A percentile compares a stretch with the other conserved stretches of the same genome.
Conservation (phyloP, 2,329 filamentous ascomycete species). For the Alternaria brassicicola region DNA sequence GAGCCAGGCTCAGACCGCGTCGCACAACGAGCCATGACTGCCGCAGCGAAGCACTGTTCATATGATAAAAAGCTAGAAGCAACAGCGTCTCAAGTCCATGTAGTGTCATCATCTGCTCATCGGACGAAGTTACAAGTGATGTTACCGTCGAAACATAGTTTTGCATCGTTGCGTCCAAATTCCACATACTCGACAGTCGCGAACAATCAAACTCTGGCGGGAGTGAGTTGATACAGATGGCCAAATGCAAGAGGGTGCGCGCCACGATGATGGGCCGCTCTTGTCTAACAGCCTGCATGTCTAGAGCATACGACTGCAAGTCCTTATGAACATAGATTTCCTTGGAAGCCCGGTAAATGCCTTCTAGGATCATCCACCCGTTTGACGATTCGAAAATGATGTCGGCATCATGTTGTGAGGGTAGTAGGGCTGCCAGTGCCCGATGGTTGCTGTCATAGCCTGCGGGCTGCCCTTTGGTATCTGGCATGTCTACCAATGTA, state of each 20-base stretch:
- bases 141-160: conserved; percentile 43
- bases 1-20: conserved; percentile 43
- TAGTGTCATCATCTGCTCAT: conserved; percentile 44
- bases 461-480: conserved; percentile 8
- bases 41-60: conserved; percentile 40
- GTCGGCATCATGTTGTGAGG: conserved; percentile 45
- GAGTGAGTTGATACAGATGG: conserved; percentile 42
- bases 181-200: conserved; percentile 39
- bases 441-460: conserved; percentile 28
- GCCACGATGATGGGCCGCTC: conserved; percentile 41
- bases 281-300: conserved; percentile 38
- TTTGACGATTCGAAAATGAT: conserved; percentile 47
- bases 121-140: conserved; percentile 38
- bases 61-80: conserved; percentile 39
- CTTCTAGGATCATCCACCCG: conserved; percentile 43
- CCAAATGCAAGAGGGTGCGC: conserved; percentile 44
- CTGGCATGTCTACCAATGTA: conserved; percentile 27
- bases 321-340: conserved; percentile 42
- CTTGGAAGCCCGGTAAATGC: conserved; percentile 37
- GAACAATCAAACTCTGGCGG: conserved; percentile 41
- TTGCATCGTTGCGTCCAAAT: conserved; percentile 41
- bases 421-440: conserved; percentile 36
- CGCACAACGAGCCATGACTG: conserved; percentile 44
- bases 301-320: conserved; percentile 40
- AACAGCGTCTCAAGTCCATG: conserved; percentile 45